Base-by-base conservation (phyloP, 495 filamentous ascomycete species). In the Hypoxylon rickii region DNA sequence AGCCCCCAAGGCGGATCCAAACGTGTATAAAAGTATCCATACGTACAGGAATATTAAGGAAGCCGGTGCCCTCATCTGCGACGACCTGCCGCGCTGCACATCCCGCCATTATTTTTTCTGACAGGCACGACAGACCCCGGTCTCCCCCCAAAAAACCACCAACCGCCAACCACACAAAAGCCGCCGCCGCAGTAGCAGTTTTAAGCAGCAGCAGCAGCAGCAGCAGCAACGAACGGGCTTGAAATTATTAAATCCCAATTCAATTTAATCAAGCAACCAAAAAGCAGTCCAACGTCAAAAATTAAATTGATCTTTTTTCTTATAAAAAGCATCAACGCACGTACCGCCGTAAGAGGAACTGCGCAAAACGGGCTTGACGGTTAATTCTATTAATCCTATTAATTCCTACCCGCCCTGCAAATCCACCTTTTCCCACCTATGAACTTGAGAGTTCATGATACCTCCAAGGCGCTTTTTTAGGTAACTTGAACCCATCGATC, bases 21-120 rank as follows among this genome's bases (percentile, higher is more conserved):
- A 62, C 59, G 59, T 62, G 59, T 62, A 62, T 62, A 62, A 62
- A 62, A 62, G 59, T 62, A 62, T 62, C 59, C 59, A 53, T 62
- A 62, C 24, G 53, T 62, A 62, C 59, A 62, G 59, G 48, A 57
- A 57, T 62, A 62, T 62, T 62, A 62, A 62, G 59, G 59, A 62
- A 62, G 59, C 59, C 59, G 59, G 52, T 62, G 59, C 59, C 59
- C 59, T 62, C 59, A 49, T 57, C 59, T 62, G 59, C 52, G 52
- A 62, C 58, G 58, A 57, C 41, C 43, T 62, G 52, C 59, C 57
- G 45, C 42, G 51, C 59, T 51, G 52, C 52, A 53, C 52, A 62
- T 62, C 59, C 59, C 59, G 59, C 49, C 59, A 51, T 53, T 44
- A 57, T 49, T 52, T 44, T 50, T 57, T 52, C 48, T 62, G 46